A percentile compares a stretch with the other conserved stretches of the same genome.
These are phyloP conservation scores for Pseudozyma hubeiensis DNA, from an alignment of 1,284 basidiomycete genomes.

Conservation along the genomic window DNA sequence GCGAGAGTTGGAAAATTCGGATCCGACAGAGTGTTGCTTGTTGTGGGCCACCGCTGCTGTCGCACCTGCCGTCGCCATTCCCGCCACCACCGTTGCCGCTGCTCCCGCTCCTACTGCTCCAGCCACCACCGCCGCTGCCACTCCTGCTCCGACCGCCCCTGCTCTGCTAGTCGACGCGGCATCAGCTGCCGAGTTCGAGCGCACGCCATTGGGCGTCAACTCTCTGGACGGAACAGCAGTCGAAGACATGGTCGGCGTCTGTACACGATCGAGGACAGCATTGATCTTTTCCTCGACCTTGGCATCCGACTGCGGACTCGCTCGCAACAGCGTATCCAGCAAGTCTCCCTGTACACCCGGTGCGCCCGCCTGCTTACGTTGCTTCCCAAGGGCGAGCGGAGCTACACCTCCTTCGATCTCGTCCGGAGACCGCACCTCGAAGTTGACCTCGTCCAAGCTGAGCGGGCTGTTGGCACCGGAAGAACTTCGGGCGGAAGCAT, in stretches of 20 bases:
- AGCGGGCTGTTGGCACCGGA: constrained; percentile 39
- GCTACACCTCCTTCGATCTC: constrained; percentile 14
- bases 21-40: constrained; percentile 46
- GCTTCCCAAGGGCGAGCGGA: constrained; percentile 20
- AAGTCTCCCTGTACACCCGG: constrained; percentile 28
- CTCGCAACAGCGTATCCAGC: constrained; percentile 43
- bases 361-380: constrained; percentile 3
- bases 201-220: constrained; percentile 2
- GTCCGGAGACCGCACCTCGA: constrained; percentile 18
- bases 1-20: constrained; percentile 36
- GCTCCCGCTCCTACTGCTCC: not conserved
- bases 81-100: constrained; percentile 6
- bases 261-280: constrained; percentile 49
- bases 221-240: not conserved
- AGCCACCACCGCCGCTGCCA: constrained; percentile 3
- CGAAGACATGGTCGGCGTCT: constrained; percentile 16
- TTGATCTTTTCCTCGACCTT: constrained; percentile 56
- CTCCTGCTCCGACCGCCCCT: constrained; percentile 4
- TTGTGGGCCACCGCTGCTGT: constrained; percentile 26
- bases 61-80: constrained; percentile 1
- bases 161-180: not conserved
- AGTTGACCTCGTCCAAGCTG: constrained; percentile 49
- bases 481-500: constrained; percentile 43
- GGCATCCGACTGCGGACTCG: constrained; percentile 8
- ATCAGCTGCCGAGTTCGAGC: constrained; percentile 3